phyloP scores from a whole-genome alignment of 805 yeast genomes.

The Cyberlindnera lachancei region DNA sequence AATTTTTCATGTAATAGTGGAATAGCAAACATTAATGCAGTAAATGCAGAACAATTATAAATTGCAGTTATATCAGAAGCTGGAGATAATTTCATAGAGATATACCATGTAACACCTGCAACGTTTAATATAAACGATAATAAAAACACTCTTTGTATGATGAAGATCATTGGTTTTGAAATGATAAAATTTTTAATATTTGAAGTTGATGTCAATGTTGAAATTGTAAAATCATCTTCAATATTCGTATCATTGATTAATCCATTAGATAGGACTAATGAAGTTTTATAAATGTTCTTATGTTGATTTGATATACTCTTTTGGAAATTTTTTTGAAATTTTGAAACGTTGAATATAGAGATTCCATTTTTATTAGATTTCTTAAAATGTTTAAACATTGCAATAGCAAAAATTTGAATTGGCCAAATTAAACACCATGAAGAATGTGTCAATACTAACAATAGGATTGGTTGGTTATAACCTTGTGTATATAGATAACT shows the following conservation, averaged over 20 bases:
- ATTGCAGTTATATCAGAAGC: constrained; percentile 87
- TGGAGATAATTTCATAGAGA: constrained; percentile 72
- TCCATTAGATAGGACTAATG: constrained; percentile 17
- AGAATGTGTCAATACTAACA: constrained; percentile 67
- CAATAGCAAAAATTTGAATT: constrained; percentile 45
- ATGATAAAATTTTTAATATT: constrained; percentile 7
- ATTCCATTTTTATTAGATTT: constrained; percentile 16
- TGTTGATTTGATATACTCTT: constrained; percentile 37
- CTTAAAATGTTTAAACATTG: constrained; percentile 35
- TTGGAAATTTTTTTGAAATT: constrained; percentile 19
- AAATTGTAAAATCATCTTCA: too few species aligned
- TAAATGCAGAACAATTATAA: constrained; percentile 83
- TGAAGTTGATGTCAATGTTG: constrained; percentile 11
- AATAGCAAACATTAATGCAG: constrained; percentile 79
- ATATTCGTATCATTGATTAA: too few species aligned
- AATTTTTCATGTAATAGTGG: constrained; percentile 63
- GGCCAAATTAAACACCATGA: constrained; percentile 75
- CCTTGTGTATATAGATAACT: constrained; percentile 52
- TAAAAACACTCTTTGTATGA: constrained; percentile 34
- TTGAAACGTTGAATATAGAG: constrained; percentile 10
- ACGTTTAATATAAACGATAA: constrained; percentile 54
- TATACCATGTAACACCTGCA: constrained; percentile 83
- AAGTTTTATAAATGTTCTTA: constrained; percentile 31
- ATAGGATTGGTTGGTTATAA: constrained; percentile 63
- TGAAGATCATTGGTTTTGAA: constrained; percentile 26